These are phyloP conservation scores for Plasmodium falciparum DNA, from an alignment of 169 alveolate genomes.

Conservation along the genomic window DNA sequence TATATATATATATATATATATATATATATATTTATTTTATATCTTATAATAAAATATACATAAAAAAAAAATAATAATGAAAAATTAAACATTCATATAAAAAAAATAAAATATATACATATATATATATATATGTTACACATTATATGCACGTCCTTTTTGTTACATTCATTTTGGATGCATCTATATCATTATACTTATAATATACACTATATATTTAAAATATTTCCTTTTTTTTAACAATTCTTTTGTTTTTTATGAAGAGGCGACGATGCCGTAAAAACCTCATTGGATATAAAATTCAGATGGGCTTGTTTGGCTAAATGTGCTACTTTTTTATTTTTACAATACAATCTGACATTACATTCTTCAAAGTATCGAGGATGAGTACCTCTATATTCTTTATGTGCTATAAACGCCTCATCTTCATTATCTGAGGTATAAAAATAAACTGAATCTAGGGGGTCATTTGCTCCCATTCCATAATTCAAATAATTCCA, in stretches of 20 bases:
- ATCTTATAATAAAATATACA: too few relatives aligned
- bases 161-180: too few relatives aligned
- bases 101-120: too few relatives aligned
- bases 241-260: conserved; percentile 15
- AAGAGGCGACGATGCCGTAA: conserved; percentile 32
- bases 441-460: conserved; percentile 66
- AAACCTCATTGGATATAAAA: conserved; percentile 60
- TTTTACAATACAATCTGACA: conserved; percentile 66
- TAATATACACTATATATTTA: too few relatives aligned
- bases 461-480: conserved; percentile 70
- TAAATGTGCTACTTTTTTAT: conserved; percentile 68
- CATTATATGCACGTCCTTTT: too few relatives aligned
- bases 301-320: conserved; percentile 68
- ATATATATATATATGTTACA: too few relatives aligned
- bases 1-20: too few relatives aligned
- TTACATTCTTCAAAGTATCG: conserved; percentile 71
- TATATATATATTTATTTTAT: too few relatives aligned
- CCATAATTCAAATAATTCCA: conserved; percentile 75
- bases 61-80: too few relatives aligned
- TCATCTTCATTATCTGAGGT: conserved; percentile 72
- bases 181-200: too few relatives aligned
- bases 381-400: conserved; percentile 68
- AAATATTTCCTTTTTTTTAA: conserved; percentile 6
- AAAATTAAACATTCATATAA: too few relatives aligned
- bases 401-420: conserved; percentile 66